These are phyloP conservation scores for Thalassia testudinum DNA, from an alignment of 116 monocot species.

Conservation along the genomic window DNA sequence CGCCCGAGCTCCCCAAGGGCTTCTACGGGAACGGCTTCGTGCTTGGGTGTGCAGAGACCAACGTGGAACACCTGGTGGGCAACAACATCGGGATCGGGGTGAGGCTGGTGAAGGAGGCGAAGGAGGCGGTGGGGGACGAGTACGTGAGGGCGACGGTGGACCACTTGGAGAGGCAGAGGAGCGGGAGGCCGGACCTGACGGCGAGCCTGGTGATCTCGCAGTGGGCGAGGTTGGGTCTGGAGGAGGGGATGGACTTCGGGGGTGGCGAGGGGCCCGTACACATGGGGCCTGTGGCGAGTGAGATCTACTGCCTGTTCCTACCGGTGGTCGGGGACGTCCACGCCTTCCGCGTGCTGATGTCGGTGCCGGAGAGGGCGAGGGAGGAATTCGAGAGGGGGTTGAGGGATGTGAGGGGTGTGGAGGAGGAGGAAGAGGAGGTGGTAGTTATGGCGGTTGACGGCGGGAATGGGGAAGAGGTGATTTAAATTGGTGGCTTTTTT, in stretches of 20 bases:
- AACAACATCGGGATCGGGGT: conserved; percentile 21
- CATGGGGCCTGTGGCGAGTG: conserved; percentile 73
- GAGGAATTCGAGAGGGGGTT: conserved; percentile 35
- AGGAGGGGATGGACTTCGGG: conserved; percentile 73
- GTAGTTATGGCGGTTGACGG: too few species aligned
- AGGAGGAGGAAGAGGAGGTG: not conserved
- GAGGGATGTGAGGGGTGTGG: conserved; percentile 9
- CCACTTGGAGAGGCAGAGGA: conserved; percentile 24
- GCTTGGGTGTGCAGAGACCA: conserved; percentile 58
- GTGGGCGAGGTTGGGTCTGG: conserved; percentile 75
- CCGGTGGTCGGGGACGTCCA: conserved; percentile 69
- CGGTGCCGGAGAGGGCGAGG: conserved; percentile 47
- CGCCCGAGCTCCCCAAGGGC: conserved; percentile 40
- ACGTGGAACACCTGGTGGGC: conserved; percentile 18
- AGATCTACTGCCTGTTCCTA: conserved; percentile 79
- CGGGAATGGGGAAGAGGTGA: too few species aligned
- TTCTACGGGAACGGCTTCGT: conserved; percentile 90
- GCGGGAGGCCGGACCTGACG: conserved; percentile 48
- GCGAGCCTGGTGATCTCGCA: conserved; percentile 71
- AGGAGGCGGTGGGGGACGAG: conserved; percentile 33
- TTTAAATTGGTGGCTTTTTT: too few species aligned
- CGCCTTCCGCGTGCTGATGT: conserved; percentile 58
- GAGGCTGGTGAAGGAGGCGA: conserved; percentile 50
- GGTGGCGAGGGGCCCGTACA: conserved; percentile 54
- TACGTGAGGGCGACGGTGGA: conserved; percentile 57